Conservation (phyloP, 2,329 filamentous ascomycete species). For the Fusarium equiseti region DNA sequence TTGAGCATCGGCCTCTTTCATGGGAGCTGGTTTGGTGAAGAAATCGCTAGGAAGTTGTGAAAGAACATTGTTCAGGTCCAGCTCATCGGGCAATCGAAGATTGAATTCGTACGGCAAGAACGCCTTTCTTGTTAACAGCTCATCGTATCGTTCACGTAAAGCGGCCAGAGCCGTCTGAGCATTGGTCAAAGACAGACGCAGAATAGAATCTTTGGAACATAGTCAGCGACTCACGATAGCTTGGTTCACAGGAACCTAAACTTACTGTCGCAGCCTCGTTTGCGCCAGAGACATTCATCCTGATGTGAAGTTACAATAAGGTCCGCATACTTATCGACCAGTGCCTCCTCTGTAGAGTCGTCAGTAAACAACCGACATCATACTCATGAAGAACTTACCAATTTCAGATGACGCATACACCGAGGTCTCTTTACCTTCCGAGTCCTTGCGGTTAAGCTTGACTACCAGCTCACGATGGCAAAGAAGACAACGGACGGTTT, state of each 20-base stretch:
- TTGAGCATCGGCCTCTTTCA: slow-evolving; percentile 42
- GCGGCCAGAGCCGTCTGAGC: slow-evolving; percentile 67
- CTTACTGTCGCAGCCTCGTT: slow-evolving; percentile 86
- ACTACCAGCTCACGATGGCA: slow-evolving; percentile 89
- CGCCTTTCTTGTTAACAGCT: slow-evolving; percentile 65
- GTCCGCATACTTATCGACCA: slow-evolving; percentile 81
- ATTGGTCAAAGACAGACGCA: slow-evolving; percentile 73
- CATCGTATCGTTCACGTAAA: slow-evolving; percentile 74
- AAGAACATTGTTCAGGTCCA: slow-evolving; percentile 65
- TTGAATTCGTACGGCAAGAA: slow-evolving; percentile 74
- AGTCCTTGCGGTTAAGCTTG: slow-evolving; percentile 74
- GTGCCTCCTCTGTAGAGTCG: slow-evolving; percentile 63
- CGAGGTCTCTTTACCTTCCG: slow-evolving; percentile 66
- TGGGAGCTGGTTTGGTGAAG: slow-evolving; percentile 60
- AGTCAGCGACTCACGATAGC: slow-evolving; percentile 42
- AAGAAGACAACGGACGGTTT: slow-evolving; percentile 86
- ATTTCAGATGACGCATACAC: slow-evolving; percentile 72
- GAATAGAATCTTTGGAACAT: slow-evolving; percentile 63
- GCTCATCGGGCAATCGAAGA: slow-evolving; percentile 64
- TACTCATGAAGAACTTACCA: slow-evolving; percentile 46
- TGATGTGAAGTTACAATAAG: slow-evolving; percentile 81
- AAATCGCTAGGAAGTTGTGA: slow-evolving; percentile 66
- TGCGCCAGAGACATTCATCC: slow-evolving; percentile 87
- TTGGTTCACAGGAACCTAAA: background rate
- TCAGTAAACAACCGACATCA: slow-evolving; percentile 34